phyloP scores from a whole-genome alignment of 805 yeast genomes.

The Candida khao-thaluensis region DNA sequence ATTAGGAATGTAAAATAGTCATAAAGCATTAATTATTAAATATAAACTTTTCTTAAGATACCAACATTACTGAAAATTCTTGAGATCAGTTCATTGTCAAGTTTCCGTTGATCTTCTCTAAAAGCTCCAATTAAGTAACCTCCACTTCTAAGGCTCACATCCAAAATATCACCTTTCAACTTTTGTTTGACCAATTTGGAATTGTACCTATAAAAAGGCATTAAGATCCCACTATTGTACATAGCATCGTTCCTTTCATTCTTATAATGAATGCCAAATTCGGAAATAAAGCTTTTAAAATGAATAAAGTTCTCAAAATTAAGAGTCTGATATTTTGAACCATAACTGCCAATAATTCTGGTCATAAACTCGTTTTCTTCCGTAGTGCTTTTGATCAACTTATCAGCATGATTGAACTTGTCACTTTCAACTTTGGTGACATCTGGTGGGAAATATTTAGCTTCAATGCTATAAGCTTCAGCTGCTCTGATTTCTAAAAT shows the following conservation, averaged over 20 bases:
- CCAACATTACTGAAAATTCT: slow-evolving; percentile 47
- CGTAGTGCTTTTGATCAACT: slow-evolving; percentile 25
- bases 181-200: slow-evolving; percentile 42
- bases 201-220: slow-evolving; percentile 50
- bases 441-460: slow-evolving; percentile 43
- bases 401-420: slow-evolving; percentile 37
- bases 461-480: slow-evolving; percentile 42
- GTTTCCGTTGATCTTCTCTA: slow-evolving; percentile 24
- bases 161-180: slow-evolving; percentile 25
- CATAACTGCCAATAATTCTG: slow-evolving; percentile 47
- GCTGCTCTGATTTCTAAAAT: slow-evolving; percentile 52
- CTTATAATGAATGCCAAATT: slow-evolving; percentile 49
- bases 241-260: slow-evolving; percentile 27
- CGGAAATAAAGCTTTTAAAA: slow-evolving; percentile 47
- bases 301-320: slow-evolving; percentile 40
- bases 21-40: slow-evolving; percentile 14
- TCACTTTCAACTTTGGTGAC: slow-evolving; percentile 46
- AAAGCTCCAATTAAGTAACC: slow-evolving; percentile 53
- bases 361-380: slow-evolving; percentile 43
- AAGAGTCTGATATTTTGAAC: slow-evolving; percentile 20
- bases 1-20: slow-evolving; percentile 25
- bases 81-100: slow-evolving; percentile 41
- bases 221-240: slow-evolving; percentile 49
- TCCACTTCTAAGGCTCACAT: slow-evolving; percentile 49
- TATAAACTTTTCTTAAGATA: slow-evolving; percentile 48